Conservation (phyloP, 805 yeast species). For the Teunomyces cretensis region DNA sequence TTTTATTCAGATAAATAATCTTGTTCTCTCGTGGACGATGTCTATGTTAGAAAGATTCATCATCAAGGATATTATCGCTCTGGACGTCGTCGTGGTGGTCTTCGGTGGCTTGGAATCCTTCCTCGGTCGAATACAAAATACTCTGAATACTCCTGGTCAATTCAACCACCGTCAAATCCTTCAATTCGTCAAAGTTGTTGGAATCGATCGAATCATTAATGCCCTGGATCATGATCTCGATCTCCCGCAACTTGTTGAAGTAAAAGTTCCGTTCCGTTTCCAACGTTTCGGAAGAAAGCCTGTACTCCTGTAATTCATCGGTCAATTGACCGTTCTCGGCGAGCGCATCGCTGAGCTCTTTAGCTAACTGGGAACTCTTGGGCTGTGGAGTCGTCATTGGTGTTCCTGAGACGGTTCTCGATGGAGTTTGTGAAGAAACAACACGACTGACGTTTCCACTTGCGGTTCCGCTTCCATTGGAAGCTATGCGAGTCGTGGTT, state of each 20-base stretch:
- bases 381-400: conserved; percentile 3
- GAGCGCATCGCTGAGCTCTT: conserved; percentile 49
- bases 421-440: conserved; percentile 7
- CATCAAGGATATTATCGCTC: conserved; percentile 12
- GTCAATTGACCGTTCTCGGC: conserved; percentile 38
- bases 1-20: no score
- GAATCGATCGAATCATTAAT: conserved; percentile 22
- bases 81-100: conserved; percentile 5
- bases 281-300: conserved; percentile 60
- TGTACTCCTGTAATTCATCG: conserved; percentile 58
- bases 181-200: conserved; percentile 43
- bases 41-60: conserved; percentile 23
- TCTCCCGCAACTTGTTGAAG: conserved; percentile 83
- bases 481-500: conserved; percentile 9
- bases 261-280: conserved; percentile 88
- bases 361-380: conserved; percentile 15
- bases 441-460: not conserved
- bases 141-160: conserved; percentile 60
- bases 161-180: conserved; percentile 25
- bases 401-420: conserved; percentile 4
- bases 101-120: conserved; percentile 71
- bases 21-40: no score
- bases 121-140: conserved; percentile 77
- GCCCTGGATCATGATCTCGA: conserved; percentile 76
- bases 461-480: conserved; percentile 5